phyloP scores from a whole-genome alignment of 2,329 filamentous ascomycete genomes.

The Ophiostoma himal-ulmi region DNA sequence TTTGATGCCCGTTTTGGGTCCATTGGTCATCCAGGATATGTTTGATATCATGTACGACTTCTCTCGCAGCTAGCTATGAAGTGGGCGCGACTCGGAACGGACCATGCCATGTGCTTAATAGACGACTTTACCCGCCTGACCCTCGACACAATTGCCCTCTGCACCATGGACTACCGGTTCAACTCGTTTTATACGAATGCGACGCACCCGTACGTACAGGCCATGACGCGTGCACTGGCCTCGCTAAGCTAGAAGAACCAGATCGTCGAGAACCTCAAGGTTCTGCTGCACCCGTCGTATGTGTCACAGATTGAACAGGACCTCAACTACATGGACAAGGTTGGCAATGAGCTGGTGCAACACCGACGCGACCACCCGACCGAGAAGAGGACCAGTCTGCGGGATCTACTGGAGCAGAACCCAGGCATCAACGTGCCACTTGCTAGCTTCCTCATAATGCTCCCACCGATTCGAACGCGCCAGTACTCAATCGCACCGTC shows the following conservation, averaged over 20 bases:
- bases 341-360: constrained; percentile 56
- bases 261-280: constrained; percentile 38
- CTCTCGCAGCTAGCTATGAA: constrained; percentile 61
- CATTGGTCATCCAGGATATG: constrained; percentile 61
- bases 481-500: constrained; percentile 66
- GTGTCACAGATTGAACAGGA: constrained; percentile 33
- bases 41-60: constrained; percentile 64
- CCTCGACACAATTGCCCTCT: constrained; percentile 57
- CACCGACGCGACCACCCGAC: constrained; percentile 48
- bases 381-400: constrained; percentile 52
- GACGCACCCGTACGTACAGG: constrained; percentile 62
- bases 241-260: constrained; percentile 45
- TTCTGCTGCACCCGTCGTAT: constrained; percentile 21
- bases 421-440: constrained; percentile 50
- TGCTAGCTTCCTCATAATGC: constrained; percentile 54
- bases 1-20: constrained; percentile 64
- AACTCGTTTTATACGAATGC: constrained; percentile 58
- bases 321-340: constrained; percentile 46
- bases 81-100: constrained; percentile 59
- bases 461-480: constrained; percentile 52
- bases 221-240: constrained; percentile 54
- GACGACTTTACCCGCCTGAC: constrained; percentile 62
- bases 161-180: constrained; percentile 54
- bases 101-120: constrained; percentile 50
- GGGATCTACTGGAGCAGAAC: constrained; percentile 58